Percentiles rank a stretch among this genome's conserved stretches.
phyloP scores from a whole-genome alignment of 495 filamentous ascomycete species.

The Neurospora sp. region DNA sequence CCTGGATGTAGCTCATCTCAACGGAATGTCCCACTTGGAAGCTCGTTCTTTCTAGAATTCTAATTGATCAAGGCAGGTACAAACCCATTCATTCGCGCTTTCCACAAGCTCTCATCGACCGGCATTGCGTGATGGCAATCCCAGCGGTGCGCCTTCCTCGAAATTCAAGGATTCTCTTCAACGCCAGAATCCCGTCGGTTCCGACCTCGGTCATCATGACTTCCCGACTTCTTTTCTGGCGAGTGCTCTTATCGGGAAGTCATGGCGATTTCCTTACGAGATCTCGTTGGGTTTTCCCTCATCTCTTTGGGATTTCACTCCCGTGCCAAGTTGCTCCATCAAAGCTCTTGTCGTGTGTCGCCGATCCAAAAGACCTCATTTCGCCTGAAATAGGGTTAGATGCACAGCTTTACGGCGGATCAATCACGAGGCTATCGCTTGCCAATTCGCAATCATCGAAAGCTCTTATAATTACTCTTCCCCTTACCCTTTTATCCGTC shows the following conservation, averaged over 20 bases:
- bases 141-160: background rate
- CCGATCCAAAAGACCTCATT: conserved; percentile 6
- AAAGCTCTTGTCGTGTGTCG: conserved; percentile 2
- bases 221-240: background rate
- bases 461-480: conserved; percentile 1
- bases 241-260: background rate
- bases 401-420: conserved; percentile 14
- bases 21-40: background rate
- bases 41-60: background rate
- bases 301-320: background rate
- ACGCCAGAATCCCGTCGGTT: background rate
- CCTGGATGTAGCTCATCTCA: background rate
- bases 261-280: background rate
- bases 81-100: background rate
- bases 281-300: background rate
- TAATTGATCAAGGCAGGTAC: background rate
- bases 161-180: background rate
- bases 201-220: conserved; percentile 1
- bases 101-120: background rate
- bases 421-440: background rate
- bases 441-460: background rate
- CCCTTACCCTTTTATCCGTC: conserved; percentile 9
- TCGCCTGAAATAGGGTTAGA: conserved; percentile 12
- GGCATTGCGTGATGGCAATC: background rate
- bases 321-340: background rate